Conservation (phyloP, 2,329 filamentous ascomycete genomes). For the Parastagonospora avenae region DNA sequence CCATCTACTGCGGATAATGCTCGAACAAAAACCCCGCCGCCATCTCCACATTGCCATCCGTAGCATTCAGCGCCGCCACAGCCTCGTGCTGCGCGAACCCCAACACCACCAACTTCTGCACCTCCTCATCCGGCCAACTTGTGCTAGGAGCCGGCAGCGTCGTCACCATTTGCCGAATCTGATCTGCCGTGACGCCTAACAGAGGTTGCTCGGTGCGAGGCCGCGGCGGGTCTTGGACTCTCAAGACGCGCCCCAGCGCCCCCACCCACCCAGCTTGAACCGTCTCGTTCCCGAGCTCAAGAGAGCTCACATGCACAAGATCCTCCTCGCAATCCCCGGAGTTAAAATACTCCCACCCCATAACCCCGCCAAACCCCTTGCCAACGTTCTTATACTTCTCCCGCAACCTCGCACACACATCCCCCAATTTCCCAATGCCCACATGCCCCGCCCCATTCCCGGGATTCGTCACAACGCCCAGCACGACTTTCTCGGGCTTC, state of each 20-base stretch:
- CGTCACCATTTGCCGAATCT: slow-evolving; percentile 40
- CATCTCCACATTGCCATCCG: slow-evolving; percentile 56
- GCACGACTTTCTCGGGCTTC: slow-evolving; percentile 73
- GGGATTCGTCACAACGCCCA: slow-evolving; percentile 81
- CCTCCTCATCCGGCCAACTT: slow-evolving; percentile 49
- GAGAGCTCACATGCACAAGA: slow-evolving; percentile 26
- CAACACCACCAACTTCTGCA: slow-evolving; percentile 51
- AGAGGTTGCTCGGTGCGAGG: slow-evolving; percentile 20
- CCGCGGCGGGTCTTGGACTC: slow-evolving; percentile 35
- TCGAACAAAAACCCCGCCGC: slow-evolving; percentile 56
- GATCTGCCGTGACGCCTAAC: slow-evolving; percentile 34
- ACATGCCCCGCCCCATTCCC: slow-evolving; percentile 71
- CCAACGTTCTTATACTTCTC: slow-evolving; percentile 58
- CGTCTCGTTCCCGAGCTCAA: slow-evolving; percentile 32
- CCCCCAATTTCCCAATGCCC: slow-evolving; percentile 60
- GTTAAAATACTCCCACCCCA: slow-evolving; percentile 97
- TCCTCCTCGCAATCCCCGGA: slow-evolving; percentile 50
- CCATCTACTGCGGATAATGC: slow-evolving; percentile 30
- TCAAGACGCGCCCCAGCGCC: slow-evolving; percentile 61
- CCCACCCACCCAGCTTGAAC: slow-evolving; percentile 65
- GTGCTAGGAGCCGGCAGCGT: slow-evolving; percentile 36
- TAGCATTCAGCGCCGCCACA: slow-evolving; percentile 55
- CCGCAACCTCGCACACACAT: slow-evolving; percentile 62
- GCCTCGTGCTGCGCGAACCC: slow-evolving; percentile 54
- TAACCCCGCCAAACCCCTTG: slow-evolving; percentile 76